phyloP scores from a whole-genome alignment of 768 basidiomycete genomes.

The Lentinus tigrinus region DNA sequence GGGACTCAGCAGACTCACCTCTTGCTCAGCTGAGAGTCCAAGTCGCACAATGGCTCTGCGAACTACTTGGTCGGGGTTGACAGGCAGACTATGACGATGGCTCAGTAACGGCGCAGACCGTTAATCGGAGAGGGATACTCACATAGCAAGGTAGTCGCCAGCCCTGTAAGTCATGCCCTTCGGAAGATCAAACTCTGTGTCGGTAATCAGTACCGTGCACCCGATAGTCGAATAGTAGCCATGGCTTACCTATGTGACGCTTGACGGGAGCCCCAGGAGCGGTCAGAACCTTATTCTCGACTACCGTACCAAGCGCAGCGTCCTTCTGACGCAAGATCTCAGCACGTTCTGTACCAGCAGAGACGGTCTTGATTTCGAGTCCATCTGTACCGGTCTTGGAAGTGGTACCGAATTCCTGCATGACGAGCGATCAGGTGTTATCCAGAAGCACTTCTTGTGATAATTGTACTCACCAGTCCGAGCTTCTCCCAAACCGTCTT shows the following conservation, averaged over 20 bases:
- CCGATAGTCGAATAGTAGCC: background rate
- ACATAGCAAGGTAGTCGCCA: slow-evolving; percentile 50
- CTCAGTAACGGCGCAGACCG: background rate
- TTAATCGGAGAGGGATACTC: slow-evolving; percentile 3
- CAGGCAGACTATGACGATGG: slow-evolving; percentile 33
- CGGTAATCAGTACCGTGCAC: background rate
- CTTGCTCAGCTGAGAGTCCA: slow-evolving; percentile 37
- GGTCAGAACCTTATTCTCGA: slow-evolving; percentile 40
- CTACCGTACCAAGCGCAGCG: slow-evolving; percentile 36
- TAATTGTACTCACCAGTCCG: slow-evolving; percentile 24
- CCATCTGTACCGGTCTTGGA: slow-evolving; percentile 14
- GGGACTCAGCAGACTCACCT: slow-evolving; percentile 24
- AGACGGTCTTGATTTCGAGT: slow-evolving; percentile 32
- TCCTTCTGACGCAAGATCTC: slow-evolving; percentile 36
- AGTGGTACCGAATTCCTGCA: slow-evolving; percentile 32
- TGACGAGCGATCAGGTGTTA: background rate
- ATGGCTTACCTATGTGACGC: slow-evolving; percentile 37
- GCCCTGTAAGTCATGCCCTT: slow-evolving; percentile 37
- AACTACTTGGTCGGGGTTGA: slow-evolving; percentile 39
- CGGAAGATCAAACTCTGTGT: slow-evolving; percentile 39
- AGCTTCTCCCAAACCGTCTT: slow-evolving; percentile 36
- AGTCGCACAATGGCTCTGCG: slow-evolving; percentile 38
- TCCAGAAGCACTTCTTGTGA: background rate
- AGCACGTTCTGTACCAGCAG: slow-evolving; percentile 34
- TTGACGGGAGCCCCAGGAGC: slow-evolving; percentile 37